Conservation (phyloP, 2,329 filamentous ascomycete species). For the Trichoderma brevicompactum region DNA sequence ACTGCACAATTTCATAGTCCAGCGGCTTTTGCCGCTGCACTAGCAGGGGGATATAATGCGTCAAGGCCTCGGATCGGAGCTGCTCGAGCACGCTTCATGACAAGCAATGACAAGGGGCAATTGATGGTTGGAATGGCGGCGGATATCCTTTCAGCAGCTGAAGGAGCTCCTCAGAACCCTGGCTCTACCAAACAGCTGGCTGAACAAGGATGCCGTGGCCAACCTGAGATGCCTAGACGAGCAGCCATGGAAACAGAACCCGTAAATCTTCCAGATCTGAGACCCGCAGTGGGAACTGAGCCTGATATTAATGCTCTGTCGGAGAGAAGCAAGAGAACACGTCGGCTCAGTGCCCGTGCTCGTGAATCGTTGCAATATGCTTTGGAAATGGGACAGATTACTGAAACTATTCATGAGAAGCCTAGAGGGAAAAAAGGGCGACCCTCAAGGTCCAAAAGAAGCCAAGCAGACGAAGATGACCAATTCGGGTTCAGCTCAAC, state of each 20-base stretch:
- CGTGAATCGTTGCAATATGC: slow-evolving; percentile 18
- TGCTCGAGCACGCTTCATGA: slow-evolving; percentile 25
- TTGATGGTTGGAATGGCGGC: slow-evolving; percentile 23
- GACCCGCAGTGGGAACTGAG: not conserved
- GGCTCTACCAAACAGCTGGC: not conserved
- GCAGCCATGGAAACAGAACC: slow-evolving; percentile 19
- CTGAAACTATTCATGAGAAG: slow-evolving; percentile 19
- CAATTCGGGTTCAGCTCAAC: not conserved
- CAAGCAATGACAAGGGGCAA: slow-evolving; percentile 22
- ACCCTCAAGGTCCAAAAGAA: not conserved
- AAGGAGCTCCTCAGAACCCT: slow-evolving; percentile 15
- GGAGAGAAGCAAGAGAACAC: slow-evolving; percentile 15
- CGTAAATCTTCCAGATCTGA: not conserved
- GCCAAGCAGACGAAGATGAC: not conserved
- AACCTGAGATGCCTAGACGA: slow-evolving; percentile 1
- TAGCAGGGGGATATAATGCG: slow-evolving; percentile 2
- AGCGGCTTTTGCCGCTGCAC: not conserved
- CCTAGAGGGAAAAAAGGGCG: not conserved
- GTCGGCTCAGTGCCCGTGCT: slow-evolving; percentile 19
- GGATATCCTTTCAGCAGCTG: slow-evolving; percentile 4
- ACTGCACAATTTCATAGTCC: not conserved
- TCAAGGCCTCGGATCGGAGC: slow-evolving; percentile 20
- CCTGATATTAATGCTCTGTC: not conserved
- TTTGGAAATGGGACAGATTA: slow-evolving; percentile 12
- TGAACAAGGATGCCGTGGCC: not conserved